Evolutionary conservation across 306 rosid genomes (phyloP).

Genomic region (Vigna hirtella): DNA sequence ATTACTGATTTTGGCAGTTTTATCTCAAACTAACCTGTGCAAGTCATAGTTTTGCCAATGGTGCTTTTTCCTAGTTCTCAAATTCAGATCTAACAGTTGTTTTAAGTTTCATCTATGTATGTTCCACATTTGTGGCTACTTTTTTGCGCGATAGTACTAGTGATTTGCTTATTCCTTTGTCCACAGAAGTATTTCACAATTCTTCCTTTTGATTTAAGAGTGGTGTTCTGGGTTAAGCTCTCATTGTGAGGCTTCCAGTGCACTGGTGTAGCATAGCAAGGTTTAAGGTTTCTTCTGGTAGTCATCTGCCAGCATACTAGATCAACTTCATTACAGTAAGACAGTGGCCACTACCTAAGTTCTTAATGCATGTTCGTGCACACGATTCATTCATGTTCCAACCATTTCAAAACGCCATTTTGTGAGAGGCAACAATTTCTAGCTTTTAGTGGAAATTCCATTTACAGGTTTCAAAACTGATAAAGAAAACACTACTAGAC

Average conservation of each 20-base stretch:
- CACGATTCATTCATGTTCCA: too few relatives aligned
- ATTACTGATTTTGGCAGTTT: neutral
- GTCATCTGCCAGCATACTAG: slow-evolving; percentile 7
- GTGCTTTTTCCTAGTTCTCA: neutral
- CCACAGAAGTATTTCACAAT: neutral
- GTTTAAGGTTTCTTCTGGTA: neutral
- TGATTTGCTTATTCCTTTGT: neutral
- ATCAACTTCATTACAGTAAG: neutral
- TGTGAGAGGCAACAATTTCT: too few relatives aligned
- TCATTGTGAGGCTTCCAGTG: neutral
- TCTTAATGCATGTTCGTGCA: neutral
- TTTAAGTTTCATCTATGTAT: neutral
- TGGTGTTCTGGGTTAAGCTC: neutral
- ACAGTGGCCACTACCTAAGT: neutral
- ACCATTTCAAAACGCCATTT: too few relatives aligned
- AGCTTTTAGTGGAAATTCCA: too few relatives aligned
- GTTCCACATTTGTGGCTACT: neutral
- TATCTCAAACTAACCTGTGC: neutral
- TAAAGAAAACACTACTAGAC: neutral
- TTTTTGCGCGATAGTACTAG: neutral
- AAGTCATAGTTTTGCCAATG: neutral
- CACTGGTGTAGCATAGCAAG: neutral
- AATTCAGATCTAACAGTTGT: neutral
- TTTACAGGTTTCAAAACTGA: too few relatives aligned
- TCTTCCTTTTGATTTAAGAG: neutral